A percentile compares a stretch with the other conserved stretches of the same genome.
Evolutionary conservation across 1,284 basidiomycete genomes (phyloP).

Genomic region (Trametes sp.): DNA sequence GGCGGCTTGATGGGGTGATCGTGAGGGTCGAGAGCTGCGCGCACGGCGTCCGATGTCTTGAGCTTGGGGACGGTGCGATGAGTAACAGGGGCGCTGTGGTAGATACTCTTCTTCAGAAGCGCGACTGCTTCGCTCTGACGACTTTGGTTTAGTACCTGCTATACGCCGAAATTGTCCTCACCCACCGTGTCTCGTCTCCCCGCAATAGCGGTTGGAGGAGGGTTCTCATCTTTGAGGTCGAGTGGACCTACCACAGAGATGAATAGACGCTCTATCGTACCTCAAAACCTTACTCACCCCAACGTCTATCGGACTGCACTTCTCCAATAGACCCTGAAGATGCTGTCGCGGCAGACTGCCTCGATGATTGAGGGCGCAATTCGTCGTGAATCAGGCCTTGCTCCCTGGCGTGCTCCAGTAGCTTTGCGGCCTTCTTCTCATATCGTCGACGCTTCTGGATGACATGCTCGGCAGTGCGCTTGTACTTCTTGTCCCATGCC

Average conservation of each 20-base stretch:
- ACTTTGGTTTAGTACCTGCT: neutral
- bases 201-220: constrained; percentile 70
- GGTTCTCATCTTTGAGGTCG: constrained; percentile 63
- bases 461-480: constrained; percentile 48
- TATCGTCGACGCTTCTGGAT: constrained; percentile 50
- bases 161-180: neutral
- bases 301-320: constrained; percentile 36
- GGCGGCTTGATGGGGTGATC: constrained; percentile 59
- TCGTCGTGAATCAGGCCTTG: constrained; percentile 52
- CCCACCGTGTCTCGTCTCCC: constrained; percentile 66
- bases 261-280: neutral
- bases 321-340: constrained; percentile 30
- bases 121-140: constrained; percentile 61
- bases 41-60: constrained; percentile 52
- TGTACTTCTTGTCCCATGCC: constrained; percentile 63
- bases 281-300: constrained; percentile 31
- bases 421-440: constrained; percentile 48
- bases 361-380: constrained; percentile 12
- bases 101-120: constrained; percentile 62
- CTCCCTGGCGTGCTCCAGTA: constrained; percentile 54
- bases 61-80: constrained; percentile 61
- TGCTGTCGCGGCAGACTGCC: constrained; percentile 19
- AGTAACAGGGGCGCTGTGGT: constrained; percentile 62
- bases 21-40: constrained; percentile 57
- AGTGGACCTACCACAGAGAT: constrained; percentile 50